These are phyloP conservation scores for Myrica gale DNA, from an alignment of 306 rosid genomes.

Conservation along the genomic window DNA sequence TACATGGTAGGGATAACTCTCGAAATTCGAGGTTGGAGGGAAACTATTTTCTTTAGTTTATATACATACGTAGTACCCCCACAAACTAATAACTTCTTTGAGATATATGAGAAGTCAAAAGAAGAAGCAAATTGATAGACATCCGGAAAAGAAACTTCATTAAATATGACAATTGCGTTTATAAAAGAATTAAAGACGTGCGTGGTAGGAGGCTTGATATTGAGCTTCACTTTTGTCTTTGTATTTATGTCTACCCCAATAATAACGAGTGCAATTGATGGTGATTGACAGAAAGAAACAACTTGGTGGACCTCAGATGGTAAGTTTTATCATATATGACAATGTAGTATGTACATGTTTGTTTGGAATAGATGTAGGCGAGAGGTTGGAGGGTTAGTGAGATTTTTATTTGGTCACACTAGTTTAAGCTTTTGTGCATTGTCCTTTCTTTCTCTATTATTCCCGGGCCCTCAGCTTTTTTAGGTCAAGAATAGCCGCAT, in stretches of 20 bases:
- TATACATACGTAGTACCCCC: not conserved
- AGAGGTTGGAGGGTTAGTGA: too few species aligned
- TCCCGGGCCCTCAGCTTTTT: not conserved
- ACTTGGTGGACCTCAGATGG: not conserved
- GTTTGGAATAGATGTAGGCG: too few species aligned
- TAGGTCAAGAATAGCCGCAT: not conserved
- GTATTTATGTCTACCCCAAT: not conserved
- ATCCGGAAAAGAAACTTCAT: not conserved
- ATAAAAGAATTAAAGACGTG: not conserved
- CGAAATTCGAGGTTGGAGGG: not conserved
- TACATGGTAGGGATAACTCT: not conserved
- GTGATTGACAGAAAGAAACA: not conserved
- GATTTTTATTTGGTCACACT: not conserved
- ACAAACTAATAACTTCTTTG: not conserved
- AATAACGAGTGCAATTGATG: not conserved
- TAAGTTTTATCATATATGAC: not conserved
- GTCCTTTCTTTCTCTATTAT: not conserved
- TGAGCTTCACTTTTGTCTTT: not conserved
- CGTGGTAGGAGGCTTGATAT: not conserved
- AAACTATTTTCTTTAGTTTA: not conserved
- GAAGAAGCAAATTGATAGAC: not conserved
- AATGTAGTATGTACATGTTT: too few species aligned
- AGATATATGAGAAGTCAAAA: not conserved
- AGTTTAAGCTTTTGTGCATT: not conserved
- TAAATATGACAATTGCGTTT: not conserved